Base-by-base conservation (phyloP, 2,329 filamentous ascomycete species). In the Arachnomyces sp. region DNA sequence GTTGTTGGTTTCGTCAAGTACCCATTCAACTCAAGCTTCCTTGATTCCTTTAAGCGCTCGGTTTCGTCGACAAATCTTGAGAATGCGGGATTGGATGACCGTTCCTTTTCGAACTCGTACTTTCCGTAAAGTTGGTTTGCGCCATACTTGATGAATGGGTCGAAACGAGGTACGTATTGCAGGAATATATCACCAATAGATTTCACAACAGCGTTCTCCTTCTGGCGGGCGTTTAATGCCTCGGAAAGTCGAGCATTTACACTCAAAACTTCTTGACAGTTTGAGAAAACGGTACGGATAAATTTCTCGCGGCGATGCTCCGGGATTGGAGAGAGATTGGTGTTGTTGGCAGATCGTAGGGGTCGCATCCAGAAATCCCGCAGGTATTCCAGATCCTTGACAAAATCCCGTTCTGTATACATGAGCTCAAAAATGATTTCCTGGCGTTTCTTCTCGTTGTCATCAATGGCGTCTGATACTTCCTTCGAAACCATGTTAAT, bases 361-460 rank as follows among this genome's bases (percentile, higher is more conserved):
- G 92, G 92, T 51, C 92, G 77, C 68, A 98, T 95, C 92, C 92
- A 98, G 71, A 96, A 98, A 68, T 98, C 92, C 46, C 92, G 80
- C 21, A 98, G 72, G 59, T 98, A 98, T 64, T 98, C 92, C 54
- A 98, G 72, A 63, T 98, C 92, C 69, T 98, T 98, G 59, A 98
- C 92, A 55, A 98, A 98, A 66, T 98, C 92, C 52, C 92, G 80
- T 62, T 98, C 92, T 0, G 92, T 98, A 67, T 98, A 98, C 80
- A 93, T 95, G 46, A 96, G 82, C 62, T 98, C 92, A 4, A 90
- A 95, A 44, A 98, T 95, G 52, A 98, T 86, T 59, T 98, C 92
- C 60, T 98, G 92, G 33, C 92, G 80, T 70, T 96, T 96, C 79
- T 95, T 93, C 63, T 98, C 92, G 50, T 78, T 79, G 51, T 98